A percentile compares a stretch with the other conserved stretches of the same genome.
Conservation (phyloP, 1,139 yeast species). For the Nakaseomyces nivariensis region DNA sequence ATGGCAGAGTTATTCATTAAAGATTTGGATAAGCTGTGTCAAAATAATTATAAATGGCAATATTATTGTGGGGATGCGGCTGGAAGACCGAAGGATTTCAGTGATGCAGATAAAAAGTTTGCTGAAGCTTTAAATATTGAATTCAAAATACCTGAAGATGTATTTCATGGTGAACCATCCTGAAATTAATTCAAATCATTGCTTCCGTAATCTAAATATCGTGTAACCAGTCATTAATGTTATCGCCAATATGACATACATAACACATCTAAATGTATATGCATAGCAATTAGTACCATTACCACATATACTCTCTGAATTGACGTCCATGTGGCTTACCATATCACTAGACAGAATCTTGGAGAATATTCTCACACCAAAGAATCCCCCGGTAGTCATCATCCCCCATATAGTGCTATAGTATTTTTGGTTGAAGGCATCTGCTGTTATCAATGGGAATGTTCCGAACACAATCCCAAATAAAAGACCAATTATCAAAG, state of each 20-base stretch:
- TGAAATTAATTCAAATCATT: not conserved
- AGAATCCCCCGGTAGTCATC: constrained; percentile 47
- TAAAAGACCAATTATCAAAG: constrained; percentile 58
- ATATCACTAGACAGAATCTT: constrained; percentile 34
- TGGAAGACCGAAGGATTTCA: constrained; percentile 65
- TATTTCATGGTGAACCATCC: constrained; percentile 13
- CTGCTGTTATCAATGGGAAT: constrained; percentile 72
- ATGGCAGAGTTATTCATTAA: constrained; percentile 48
- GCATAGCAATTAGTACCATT: constrained; percentile 22
- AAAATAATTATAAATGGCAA: constrained; percentile 37
- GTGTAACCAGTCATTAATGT: not conserved
- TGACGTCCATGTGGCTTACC: constrained; percentile 27
- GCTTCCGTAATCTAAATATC: not conserved
- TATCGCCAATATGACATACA: not conserved
- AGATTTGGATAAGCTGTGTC: constrained; percentile 23
- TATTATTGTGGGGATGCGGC: constrained; percentile 96
- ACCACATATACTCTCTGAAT: constrained; percentile 15
- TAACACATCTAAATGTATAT: constrained; percentile 20
- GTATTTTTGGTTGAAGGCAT: constrained; percentile 59
- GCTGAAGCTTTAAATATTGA: constrained; percentile 46
- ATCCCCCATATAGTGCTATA: constrained; percentile 80
- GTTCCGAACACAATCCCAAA: constrained; percentile 77
- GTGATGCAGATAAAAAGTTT: constrained; percentile 65
- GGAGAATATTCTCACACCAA: constrained; percentile 32
- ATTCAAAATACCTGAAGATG: constrained; percentile 66